Evolutionary conservation across 805 yeast species (phyloP).

Genomic region (Wickerhamomyces ciferrii): DNA sequence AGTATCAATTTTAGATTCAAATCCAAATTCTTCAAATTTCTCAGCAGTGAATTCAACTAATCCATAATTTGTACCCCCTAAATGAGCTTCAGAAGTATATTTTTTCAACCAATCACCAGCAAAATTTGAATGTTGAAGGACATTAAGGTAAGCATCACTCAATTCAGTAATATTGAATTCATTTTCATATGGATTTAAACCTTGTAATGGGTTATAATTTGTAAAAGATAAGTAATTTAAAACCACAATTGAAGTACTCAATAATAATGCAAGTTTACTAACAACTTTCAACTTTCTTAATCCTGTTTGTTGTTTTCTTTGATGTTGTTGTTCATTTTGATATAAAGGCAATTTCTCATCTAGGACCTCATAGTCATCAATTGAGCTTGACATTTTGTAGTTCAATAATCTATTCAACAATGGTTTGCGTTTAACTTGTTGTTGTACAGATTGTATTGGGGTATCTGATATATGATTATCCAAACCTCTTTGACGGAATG

Average conservation of each 20-base stretch:
- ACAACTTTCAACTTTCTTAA: not conserved
- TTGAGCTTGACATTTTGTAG: not conserved
- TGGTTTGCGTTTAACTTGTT: not conserved
- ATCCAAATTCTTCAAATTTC: constrained; percentile 57
- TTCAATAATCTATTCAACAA: not conserved
- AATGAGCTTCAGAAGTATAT: constrained; percentile 49
- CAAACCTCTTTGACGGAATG: not conserved
- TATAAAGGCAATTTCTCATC: not conserved
- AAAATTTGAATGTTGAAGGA: constrained; percentile 21
- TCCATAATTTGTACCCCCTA: constrained; percentile 48
- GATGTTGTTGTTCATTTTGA: not conserved
- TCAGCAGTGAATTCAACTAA: constrained; percentile 54
- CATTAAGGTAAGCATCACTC: constrained; percentile 18
- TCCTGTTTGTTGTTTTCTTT: not conserved
- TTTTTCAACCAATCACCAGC: constrained; percentile 51
- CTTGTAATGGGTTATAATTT: not conserved
- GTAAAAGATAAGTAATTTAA: not conserved
- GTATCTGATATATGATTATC: not conserved
- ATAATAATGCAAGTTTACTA: not conserved
- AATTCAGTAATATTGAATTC: constrained; percentile 2
- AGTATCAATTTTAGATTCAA: constrained; percentile 44
- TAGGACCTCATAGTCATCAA: not conserved
- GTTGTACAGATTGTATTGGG: not conserved
- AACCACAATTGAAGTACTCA: not conserved
- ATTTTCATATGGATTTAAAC: not conserved